phyloP scores from a whole-genome alignment of 495 filamentous ascomycete genomes.

The Penicillium silybi region DNA sequence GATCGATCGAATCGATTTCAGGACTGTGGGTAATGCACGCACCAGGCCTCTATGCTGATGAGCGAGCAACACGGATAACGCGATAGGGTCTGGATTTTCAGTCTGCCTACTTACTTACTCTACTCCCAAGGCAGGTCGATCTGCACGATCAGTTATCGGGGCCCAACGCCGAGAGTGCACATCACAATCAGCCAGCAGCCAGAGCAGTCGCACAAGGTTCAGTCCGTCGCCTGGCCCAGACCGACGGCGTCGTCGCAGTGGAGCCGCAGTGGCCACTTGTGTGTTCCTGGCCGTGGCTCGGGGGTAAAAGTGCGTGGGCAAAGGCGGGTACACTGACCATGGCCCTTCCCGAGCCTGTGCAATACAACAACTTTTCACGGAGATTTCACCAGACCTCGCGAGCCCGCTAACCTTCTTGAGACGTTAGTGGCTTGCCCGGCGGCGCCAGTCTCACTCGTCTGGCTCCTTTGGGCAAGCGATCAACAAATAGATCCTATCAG shows the following conservation, averaged over 20 bases:
- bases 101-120: background rate
- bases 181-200: conserved; percentile 25
- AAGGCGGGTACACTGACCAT: background rate
- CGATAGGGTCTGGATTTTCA: background rate
- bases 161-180: conserved; percentile 9
- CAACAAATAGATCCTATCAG: conserved; percentile 21
- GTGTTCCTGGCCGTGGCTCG: conserved; percentile 25
- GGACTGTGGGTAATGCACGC: background rate
- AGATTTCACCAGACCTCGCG: background rate
- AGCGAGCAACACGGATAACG: background rate
- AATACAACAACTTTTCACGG: conserved; percentile 2
- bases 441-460: conserved; percentile 5
- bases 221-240: conserved; percentile 24
- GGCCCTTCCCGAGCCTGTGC: conserved; percentile 5
- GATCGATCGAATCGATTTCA: background rate
- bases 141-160: background rate
- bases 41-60: background rate
- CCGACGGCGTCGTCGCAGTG: conserved; percentile 23
- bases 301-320: conserved; percentile 21
- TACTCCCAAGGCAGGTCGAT: background rate
- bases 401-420: background rate
- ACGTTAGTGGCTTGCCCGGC: conserved; percentile 3
- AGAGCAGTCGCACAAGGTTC: conserved; percentile 14
- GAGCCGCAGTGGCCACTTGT: background rate
- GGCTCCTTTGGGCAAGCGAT: conserved; percentile 13